Conservation (phyloP, 306 rosid genomes). For the Quercus variabilis region DNA sequence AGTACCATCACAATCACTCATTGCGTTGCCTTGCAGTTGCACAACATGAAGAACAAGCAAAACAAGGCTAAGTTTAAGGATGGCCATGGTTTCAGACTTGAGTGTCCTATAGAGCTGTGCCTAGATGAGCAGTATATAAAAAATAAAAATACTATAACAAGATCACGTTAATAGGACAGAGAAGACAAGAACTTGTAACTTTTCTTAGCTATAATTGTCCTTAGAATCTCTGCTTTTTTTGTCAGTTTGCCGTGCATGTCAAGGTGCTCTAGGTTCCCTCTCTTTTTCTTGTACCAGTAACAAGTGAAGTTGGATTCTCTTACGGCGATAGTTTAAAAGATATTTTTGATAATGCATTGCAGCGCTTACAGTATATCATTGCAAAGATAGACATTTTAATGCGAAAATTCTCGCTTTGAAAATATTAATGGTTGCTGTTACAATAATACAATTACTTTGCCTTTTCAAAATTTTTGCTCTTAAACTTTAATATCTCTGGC, state of each 20-base stretch:
- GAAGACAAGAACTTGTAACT: neutral
- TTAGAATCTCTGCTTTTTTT: slow-evolving; percentile 11
- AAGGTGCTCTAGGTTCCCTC: neutral
- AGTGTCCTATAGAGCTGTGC: neutral
- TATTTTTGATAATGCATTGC: too few species aligned
- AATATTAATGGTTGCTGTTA: too few species aligned
- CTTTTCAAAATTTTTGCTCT: too few species aligned
- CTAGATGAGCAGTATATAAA: neutral
- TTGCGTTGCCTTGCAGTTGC: too few species aligned
- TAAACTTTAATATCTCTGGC: too few species aligned
- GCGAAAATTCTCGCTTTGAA: too few species aligned
- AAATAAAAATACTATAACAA: neutral
- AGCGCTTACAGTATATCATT: too few species aligned
- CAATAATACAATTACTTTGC: too few species aligned
- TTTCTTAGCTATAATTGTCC: neutral
- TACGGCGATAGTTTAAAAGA: too few species aligned
- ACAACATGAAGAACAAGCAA: slow-evolving; percentile 2
- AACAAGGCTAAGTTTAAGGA: slow-evolving; percentile 4
- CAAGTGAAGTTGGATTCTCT: too few species aligned
- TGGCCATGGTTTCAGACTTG: slow-evolving; percentile 2
- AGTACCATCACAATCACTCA: slow-evolving; percentile 4
- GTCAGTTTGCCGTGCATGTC: neutral
- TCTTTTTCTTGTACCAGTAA: neutral
- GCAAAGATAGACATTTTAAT: too few species aligned
- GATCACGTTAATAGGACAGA: neutral